phyloP scores from a whole-genome alignment of 441 rosid genomes.

The Daphne laureola region DNA sequence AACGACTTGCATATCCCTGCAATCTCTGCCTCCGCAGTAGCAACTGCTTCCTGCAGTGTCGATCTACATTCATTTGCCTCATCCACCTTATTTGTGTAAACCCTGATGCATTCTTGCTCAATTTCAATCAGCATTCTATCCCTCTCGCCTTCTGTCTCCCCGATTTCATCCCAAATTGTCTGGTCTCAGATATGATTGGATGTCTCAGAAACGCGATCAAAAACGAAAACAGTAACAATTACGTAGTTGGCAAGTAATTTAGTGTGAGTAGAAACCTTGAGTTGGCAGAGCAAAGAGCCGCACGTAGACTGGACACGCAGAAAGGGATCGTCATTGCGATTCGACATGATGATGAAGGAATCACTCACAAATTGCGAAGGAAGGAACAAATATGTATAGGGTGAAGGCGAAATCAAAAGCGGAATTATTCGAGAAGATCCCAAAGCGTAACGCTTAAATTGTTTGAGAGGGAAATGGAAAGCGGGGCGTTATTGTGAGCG shows the following conservation, averaged over 20 bases:
- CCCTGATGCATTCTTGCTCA: slow-evolving; percentile 55
- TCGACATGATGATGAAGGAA: slow-evolving; percentile 21
- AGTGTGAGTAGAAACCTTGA: slow-evolving; percentile 34
- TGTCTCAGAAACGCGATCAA: neutral
- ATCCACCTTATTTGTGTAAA: slow-evolving; percentile 47
- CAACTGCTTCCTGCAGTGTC: slow-evolving; percentile 38
- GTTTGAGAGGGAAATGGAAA: too few species aligned
- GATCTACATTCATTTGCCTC: slow-evolving; percentile 43
- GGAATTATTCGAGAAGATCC: too few species aligned
- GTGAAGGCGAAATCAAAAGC: too few species aligned
- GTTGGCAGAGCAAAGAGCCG: slow-evolving; percentile 41
- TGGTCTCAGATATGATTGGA: slow-evolving; percentile 8
- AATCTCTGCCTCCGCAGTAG: slow-evolving; percentile 54
- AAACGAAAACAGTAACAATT: neutral
- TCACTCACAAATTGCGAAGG: too few species aligned
- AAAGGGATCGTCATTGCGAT: slow-evolving; percentile 25
- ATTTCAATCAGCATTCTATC: slow-evolving; percentile 49
- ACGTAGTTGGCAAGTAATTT: neutral
- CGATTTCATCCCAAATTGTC: slow-evolving; percentile 74
- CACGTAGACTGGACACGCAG: slow-evolving; percentile 44
- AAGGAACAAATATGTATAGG: too few species aligned
- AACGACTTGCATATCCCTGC: slow-evolving; percentile 50
- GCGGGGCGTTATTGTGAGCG: too few species aligned
- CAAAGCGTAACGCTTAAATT: too few species aligned
- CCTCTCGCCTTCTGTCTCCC: slow-evolving; percentile 44